These are phyloP conservation scores for Nicotiana rustica DNA, from an alignment of 305 asterid genomes.

Conservation along the genomic window DNA sequence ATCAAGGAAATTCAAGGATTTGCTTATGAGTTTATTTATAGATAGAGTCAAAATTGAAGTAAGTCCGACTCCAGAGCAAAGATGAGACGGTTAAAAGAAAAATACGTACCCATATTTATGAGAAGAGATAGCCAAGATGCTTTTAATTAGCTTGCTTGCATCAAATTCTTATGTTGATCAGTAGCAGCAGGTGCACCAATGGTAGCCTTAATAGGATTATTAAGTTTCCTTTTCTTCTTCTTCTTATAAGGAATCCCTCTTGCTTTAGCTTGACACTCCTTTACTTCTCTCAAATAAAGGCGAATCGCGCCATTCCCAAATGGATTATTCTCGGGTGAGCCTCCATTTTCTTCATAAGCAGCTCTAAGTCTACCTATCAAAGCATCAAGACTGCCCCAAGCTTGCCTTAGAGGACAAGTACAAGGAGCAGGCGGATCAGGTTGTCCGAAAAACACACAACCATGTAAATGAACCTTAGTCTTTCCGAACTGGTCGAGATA, in stretches of 20 bases:
- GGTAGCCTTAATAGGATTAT: slow-evolving; percentile 43
- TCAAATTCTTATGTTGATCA: slow-evolving; percentile 43
- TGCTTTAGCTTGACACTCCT: slow-evolving; percentile 86
- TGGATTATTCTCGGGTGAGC: slow-evolving; percentile 71
- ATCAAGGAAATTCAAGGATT: neutral
- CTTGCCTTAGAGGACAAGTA: slow-evolving; percentile 86
- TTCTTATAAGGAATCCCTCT: slow-evolving; percentile 89
- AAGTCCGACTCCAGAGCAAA: neutral
- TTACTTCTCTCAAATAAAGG: slow-evolving; percentile 72
- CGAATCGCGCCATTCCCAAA: slow-evolving; percentile 82
- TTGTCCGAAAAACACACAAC: slow-evolving; percentile 80
- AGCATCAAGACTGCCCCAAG: slow-evolving; percentile 96
- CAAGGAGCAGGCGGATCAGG: slow-evolving; percentile 95
- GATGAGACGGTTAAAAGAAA: neutral
- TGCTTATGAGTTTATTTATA: neutral
- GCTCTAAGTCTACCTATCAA: slow-evolving; percentile 85
- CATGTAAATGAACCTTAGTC: slow-evolving; percentile 84
- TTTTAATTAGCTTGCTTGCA: slow-evolving; percentile 40
- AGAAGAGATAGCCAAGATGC: too few relatives aligned
- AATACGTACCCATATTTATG: slow-evolving; percentile 12
- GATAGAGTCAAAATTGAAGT: neutral
- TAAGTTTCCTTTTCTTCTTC: slow-evolving; percentile 74
- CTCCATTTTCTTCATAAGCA: slow-evolving; percentile 91
- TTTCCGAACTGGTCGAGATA: slow-evolving; percentile 86
- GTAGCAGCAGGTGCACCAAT: slow-evolving; percentile 28